Base-by-base conservation (phyloP, 257 asterid genomes). In the Mentha longifolia region DNA sequence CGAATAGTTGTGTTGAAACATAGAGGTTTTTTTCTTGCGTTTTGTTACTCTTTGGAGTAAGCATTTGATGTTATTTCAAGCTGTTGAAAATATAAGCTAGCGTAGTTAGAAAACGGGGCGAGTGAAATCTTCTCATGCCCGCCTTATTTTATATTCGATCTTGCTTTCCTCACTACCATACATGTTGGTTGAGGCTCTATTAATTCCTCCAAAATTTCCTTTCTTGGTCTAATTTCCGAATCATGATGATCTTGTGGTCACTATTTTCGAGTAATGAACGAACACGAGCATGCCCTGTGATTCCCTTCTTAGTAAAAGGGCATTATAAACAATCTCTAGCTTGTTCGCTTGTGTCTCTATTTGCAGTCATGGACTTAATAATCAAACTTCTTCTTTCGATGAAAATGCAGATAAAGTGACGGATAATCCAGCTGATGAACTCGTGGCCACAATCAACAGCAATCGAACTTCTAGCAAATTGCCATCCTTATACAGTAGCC, bases 351-450 rank as follows among this genome's bases (percentile, higher is more conserved):
- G 3, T 12, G 14, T 13, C 15, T 43, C 54, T 15, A 47, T 47
- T 47, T 47, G n/a, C 61, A 20, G 7, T 25, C 33, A 69, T 57
- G 52, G 41, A 46, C 60, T 63, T 16, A 50, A 13, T 57, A n/a
- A n/a, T n/a, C n/a, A 54, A 63, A 55, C 41, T 59, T 49, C 46
- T 75, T 68, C 3, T 15, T 69, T 33, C 33, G 17, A 57, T 75
- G 12, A 22, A 58, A 78, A 68, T 13, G 55, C 92, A 89, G 97
- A 52, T 68, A 92, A 87, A 71, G 90, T 86, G 50, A 85, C 98
- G 41, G 87, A 91, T 37, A 93, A 93, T 76, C 98, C 98, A 61
- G 97, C 97, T 3, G 97, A 92, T 43, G 69, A 88, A 84, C 79
- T 92, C 12, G 81, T 93, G 17, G 74, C 85, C 20, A 41, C 28